These are phyloP conservation scores for Cynanchum wilfordii DNA, from an alignment of 257 asterid species.

Conservation along the genomic window DNA sequence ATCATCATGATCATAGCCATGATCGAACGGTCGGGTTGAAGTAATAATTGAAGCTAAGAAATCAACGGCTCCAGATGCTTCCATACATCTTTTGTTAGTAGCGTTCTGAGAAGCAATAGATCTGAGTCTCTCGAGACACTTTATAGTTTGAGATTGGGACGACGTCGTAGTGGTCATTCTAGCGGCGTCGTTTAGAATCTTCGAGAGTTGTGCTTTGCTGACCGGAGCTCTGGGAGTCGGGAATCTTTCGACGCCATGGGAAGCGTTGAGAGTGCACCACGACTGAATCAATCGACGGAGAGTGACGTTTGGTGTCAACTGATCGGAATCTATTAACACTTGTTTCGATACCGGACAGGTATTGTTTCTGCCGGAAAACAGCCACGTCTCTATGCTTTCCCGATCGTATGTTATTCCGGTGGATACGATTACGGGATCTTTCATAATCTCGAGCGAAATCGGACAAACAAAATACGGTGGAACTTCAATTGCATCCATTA, in stretches of 20 bases:
- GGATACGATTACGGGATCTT: constrained; percentile 65
- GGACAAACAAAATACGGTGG: constrained; percentile 84
- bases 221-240: constrained; percentile 76
- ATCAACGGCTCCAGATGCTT: constrained; percentile 47
- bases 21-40: not conserved
- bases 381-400: constrained; percentile 71
- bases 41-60: constrained; percentile 47
- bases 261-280: constrained; percentile 70
- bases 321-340: constrained; percentile 31
- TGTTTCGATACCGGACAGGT: constrained; percentile 73
- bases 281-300: constrained; percentile 80
- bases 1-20: too few species aligned
- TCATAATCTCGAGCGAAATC: constrained; percentile 68
- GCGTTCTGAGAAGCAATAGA: constrained; percentile 58
- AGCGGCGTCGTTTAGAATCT: constrained; percentile 41
- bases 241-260: constrained; percentile 52
- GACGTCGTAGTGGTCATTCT: not conserved
- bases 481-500: constrained; percentile 53
- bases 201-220: constrained; percentile 44
- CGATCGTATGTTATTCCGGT: constrained; percentile 88
- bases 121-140: constrained; percentile 40
- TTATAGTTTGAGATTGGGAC: constrained; percentile 29
- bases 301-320: constrained; percentile 58
- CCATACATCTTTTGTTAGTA: constrained; percentile 57
- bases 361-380: constrained; percentile 36